Percentiles rank a stretch among this genome's conserved stretches.
Evolutionary conservation across 2,329 filamentous ascomycete genomes (phyloP).

Genomic region (Colletotrichum cuscutae): DNA sequence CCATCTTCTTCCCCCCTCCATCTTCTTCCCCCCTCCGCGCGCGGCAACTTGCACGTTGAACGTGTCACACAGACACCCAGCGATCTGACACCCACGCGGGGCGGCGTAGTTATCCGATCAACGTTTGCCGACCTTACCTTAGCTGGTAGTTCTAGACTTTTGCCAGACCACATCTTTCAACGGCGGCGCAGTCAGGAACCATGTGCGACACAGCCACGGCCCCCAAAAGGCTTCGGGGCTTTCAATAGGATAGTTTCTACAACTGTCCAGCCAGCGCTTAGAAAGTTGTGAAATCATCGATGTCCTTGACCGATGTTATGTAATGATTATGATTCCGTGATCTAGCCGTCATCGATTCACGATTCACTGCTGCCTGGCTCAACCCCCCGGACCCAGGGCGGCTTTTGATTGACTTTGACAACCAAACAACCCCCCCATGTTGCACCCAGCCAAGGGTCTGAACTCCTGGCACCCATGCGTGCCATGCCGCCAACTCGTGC

Average conservation of each 20-base stretch:
- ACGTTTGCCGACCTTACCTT: neutral
- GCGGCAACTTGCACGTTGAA: neutral
- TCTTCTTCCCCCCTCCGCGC: neutral
- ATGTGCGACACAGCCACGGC: neutral
- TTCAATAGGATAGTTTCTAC: neutral
- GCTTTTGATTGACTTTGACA: neutral
- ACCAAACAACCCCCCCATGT: neutral
- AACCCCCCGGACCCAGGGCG: neutral
- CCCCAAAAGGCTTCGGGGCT: too few species aligned
- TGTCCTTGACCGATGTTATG: neutral
- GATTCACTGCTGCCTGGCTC: constrained; percentile 2
- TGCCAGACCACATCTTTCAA: neutral
- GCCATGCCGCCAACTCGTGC: neutral
- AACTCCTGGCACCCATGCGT: neutral
- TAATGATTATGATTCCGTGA: neutral
- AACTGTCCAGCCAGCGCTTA: neutral
- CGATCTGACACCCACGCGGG: neutral
- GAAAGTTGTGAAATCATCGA: neutral
- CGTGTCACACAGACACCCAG: neutral
- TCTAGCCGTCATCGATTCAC: constrained; percentile 26
- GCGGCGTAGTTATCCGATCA: neutral
- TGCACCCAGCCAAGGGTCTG: constrained; percentile 1
- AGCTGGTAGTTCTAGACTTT: neutral
- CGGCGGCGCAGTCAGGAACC: neutral
- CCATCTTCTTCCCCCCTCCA: neutral